phyloP scores from a whole-genome alignment of 2,329 filamentous ascomycete genomes.

The Periconia macrospinosa region DNA sequence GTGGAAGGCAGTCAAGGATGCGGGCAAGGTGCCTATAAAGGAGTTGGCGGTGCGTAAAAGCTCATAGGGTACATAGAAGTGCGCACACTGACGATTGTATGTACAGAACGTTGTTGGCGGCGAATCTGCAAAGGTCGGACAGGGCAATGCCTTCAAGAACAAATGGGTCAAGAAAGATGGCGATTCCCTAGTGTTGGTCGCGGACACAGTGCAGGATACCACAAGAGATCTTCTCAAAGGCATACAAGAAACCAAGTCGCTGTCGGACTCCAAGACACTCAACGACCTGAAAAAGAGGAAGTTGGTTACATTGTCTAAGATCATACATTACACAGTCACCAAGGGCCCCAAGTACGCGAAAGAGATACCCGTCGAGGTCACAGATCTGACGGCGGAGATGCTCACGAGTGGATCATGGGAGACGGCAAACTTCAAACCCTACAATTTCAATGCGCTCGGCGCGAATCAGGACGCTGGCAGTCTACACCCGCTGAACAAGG shows the following conservation, averaged over 20 bases:
- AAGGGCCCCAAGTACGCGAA: conserved; percentile 89
- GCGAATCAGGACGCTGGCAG: conserved; percentile 59
- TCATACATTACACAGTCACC: conserved; percentile 77
- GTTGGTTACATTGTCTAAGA: conserved; percentile 80
- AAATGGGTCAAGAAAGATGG: conserved; percentile 68
- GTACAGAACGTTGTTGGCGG: conserved; percentile 66
- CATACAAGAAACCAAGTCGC: conserved; percentile 70
- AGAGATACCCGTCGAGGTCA: conserved; percentile 89
- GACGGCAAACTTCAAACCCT: conserved; percentile 82
- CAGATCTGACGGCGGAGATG: conserved; percentile 94
- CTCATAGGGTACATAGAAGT: not conserved
- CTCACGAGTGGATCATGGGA: conserved; percentile 87
- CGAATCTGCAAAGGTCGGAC: conserved; percentile 80
- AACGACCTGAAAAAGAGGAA: conserved; percentile 90
- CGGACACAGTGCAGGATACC: conserved; percentile 76
- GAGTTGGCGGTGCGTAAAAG: conserved; percentile 46
- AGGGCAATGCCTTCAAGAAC: conserved; percentile 87
- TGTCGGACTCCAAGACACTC: conserved; percentile 73
- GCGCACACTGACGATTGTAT: conserved; percentile 22
- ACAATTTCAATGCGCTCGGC: conserved; percentile 76
- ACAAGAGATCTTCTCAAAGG: conserved; percentile 75
- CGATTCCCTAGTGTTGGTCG: conserved; percentile 58
- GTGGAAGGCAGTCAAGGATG: conserved; percentile 51
- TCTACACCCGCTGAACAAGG: conserved; percentile 75
- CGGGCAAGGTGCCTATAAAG: conserved; percentile 50